Conservation (phyloP, 352 stramenopile genomes). For the Pelagophyceae sp. region DNA sequence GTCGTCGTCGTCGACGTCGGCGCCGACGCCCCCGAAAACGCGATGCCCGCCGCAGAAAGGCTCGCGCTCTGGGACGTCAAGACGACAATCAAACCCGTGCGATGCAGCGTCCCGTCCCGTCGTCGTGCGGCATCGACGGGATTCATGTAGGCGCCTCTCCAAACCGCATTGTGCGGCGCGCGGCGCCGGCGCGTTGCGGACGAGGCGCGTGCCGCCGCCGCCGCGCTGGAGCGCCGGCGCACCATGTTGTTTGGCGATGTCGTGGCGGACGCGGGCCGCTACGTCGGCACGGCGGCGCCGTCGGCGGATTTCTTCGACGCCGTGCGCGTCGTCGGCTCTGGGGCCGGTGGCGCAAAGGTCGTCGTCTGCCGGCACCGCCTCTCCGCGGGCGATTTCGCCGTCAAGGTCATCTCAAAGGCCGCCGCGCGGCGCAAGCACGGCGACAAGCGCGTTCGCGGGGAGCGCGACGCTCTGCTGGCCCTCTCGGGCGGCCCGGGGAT, state of each 20-base stretch:
- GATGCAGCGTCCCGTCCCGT: not conserved
- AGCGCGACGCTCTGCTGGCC: not conserved
- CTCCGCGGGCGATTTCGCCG: not conserved
- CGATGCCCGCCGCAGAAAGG: too few relatives aligned
- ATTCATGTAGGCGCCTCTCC: not conserved
- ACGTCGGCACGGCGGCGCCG: not conserved
- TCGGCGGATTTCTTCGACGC: not conserved
- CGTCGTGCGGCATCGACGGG: not conserved
- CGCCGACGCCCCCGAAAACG: too few relatives aligned
- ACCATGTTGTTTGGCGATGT: too few relatives aligned
- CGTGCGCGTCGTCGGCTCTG: not conserved
- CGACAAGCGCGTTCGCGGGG: not conserved
- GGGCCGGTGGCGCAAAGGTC: not conserved
- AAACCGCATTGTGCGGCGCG: not conserved
- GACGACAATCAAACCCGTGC: not conserved
- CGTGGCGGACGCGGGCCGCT: not conserved
- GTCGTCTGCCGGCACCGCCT: not conserved
- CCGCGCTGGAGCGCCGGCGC: not conserved
- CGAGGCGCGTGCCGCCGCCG: not conserved
- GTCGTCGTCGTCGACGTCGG: conserved; percentile 25
- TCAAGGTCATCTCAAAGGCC: not conserved
- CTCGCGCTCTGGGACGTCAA: not conserved
- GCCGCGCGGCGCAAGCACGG: not conserved
- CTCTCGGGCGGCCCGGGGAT: not conserved
- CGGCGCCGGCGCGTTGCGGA: not conserved